Conservation (phyloP, 345 rosid genomes). For the Raphanus sativus region DNA sequence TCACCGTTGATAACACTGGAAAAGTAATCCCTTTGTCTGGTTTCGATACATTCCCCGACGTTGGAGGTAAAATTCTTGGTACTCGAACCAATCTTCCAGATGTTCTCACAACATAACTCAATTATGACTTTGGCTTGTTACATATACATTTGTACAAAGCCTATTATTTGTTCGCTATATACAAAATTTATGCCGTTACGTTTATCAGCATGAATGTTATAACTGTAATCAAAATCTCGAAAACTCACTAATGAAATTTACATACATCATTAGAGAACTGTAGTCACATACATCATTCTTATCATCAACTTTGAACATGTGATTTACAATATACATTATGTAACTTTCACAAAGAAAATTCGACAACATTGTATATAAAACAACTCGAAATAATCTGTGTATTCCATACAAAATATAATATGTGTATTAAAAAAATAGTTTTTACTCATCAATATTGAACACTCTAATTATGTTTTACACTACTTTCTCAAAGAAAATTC, state of each 20-base stretch:
- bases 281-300: too few relatives aligned
- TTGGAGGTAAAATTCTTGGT: constrained; percentile 81
- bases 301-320: too few relatives aligned
- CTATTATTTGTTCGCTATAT: background rate
- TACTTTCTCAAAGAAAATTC: too few relatives aligned
- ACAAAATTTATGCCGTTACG: background rate
- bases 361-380: too few relatives aligned
- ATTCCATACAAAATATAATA: too few relatives aligned
- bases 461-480: too few relatives aligned
- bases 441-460: too few relatives aligned
- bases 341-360: too few relatives aligned
- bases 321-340: too few relatives aligned
- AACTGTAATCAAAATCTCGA: background rate
- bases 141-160: background rate
- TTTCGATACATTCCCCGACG: constrained; percentile 72
- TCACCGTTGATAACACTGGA: constrained; percentile 52
- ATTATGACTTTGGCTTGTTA: background rate
- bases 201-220: background rate
- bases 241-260: background rate
- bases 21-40: constrained; percentile 58
- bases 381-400: too few relatives aligned
- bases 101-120: constrained; percentile 60
- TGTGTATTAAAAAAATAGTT: too few relatives aligned
- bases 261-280: too few relatives aligned
- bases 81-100: constrained; percentile 65